Evolutionary conservation across 768 basidiomycete genomes (phyloP).

Genomic region (Pleurotus giganteus): DNA sequence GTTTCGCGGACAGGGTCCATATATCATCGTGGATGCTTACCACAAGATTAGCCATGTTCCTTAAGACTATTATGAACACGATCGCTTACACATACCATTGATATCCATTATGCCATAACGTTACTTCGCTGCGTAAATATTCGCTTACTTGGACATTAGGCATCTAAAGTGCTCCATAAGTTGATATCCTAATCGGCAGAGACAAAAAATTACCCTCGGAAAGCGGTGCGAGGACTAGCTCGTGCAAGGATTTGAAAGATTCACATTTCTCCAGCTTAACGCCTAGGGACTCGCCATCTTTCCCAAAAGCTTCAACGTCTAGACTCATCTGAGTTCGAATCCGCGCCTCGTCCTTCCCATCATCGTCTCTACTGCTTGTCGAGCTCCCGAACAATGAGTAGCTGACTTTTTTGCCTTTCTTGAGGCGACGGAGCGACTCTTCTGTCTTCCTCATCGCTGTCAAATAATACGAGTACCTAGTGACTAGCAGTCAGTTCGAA

Average conservation of each 20-base stretch:
- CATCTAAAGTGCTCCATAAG: neutral
- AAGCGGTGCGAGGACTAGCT: conserved; percentile 51
- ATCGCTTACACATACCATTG: neutral
- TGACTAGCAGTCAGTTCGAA: neutral
- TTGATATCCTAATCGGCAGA: neutral
- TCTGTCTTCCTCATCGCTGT: conserved; percentile 90
- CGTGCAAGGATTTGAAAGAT: conserved; percentile 52
- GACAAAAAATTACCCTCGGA: conserved; percentile 31
- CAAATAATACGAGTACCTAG: conserved; percentile 78
- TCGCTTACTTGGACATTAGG: neutral
- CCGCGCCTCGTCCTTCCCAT: conserved; percentile 83
- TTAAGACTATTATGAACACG: neutral
- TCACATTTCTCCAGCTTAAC: conserved; percentile 55
- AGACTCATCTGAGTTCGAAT: conserved; percentile 80
- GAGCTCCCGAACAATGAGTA: conserved; percentile 77
- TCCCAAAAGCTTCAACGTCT: conserved; percentile 83
- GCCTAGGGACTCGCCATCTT: conserved; percentile 69
- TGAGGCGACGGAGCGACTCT: conserved; percentile 80
- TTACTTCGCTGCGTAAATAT: neutral
- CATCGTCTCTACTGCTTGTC: conserved; percentile 51
- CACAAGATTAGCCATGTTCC: conserved; percentile 15
- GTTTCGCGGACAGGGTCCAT: conserved; percentile 59
- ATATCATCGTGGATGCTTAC: conserved; percentile 49
- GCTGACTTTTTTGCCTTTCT: conserved; percentile 77
- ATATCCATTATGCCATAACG: neutral